Conservation (phyloP, 768 basidiomycete species). For the Leccinellum albellum region DNA sequence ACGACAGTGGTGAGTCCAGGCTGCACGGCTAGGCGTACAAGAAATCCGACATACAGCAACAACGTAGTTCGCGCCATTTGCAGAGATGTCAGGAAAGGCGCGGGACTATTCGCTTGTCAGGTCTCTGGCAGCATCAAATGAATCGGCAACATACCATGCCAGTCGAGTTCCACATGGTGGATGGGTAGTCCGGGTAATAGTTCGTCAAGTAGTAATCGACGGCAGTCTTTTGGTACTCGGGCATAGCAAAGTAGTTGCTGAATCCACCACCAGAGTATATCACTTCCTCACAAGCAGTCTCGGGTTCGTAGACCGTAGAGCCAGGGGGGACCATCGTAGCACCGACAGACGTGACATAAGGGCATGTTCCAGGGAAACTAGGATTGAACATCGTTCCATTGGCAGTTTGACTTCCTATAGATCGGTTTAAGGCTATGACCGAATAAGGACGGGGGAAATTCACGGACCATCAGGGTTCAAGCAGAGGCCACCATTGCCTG, state of each 20-base stretch:
- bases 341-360: conserved; percentile 45
- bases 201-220: conserved; percentile 31
- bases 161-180: conserved; percentile 26
- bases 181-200: conserved; percentile 25
- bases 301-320: conserved; percentile 25
- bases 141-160: conserved; percentile 10
- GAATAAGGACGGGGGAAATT: background rate
- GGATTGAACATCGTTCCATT: conserved; percentile 38
- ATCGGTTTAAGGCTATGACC: background rate
- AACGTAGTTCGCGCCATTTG: conserved; percentile 34
- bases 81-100: conserved; percentile 36
- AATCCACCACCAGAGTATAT: conserved; percentile 33
- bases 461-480: conserved; percentile 26
- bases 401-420: conserved; percentile 23
- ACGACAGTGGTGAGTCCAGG: background rate
- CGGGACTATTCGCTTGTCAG: conserved; percentile 36
- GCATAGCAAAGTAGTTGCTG: conserved; percentile 41
- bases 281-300: conserved; percentile 28
- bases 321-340: conserved; percentile 43
- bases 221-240: conserved; percentile 36
- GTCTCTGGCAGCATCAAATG: conserved; percentile 22
- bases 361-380: conserved; percentile 41
- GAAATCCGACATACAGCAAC: conserved; percentile 11
- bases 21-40: background rate
- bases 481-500: conserved; percentile 32